Evolutionary conservation across 2,329 filamentous ascomycete genomes (phyloP).

Genomic region (Magnaporthiopsis poae): DNA sequence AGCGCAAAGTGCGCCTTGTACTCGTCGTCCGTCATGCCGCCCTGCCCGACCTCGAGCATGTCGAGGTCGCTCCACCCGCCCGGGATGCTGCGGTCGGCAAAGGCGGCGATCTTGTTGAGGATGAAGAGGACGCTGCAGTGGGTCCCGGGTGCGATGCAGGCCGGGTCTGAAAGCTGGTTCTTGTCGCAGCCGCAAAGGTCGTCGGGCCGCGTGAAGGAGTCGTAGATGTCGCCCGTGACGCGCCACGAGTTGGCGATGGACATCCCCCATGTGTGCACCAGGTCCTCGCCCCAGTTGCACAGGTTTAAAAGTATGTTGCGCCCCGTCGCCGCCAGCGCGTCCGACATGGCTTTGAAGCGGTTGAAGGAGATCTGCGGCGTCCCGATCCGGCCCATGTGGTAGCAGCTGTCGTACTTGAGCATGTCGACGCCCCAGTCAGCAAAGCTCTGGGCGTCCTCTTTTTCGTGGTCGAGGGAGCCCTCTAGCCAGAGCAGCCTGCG

Average conservation of each 20-base stretch:
- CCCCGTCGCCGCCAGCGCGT: conserved; percentile 24
- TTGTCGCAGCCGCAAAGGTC: conserved; percentile 18
- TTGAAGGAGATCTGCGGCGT: conserved; percentile 20
- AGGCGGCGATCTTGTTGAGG: conserved; percentile 18
- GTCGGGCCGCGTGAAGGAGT: conserved; percentile 24
- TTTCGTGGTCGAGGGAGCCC: conserved; percentile 41
- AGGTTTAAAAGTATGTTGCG: conserved; percentile 23
- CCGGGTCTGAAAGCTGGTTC: conserved; percentile 3
- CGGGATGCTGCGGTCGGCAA: conserved; percentile 10
- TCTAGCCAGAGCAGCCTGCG: conserved; percentile 10
- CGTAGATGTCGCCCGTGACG: conserved; percentile 25
- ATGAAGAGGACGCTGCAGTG: conserved; percentile 21
- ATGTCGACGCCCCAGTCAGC: conserved; percentile 44
- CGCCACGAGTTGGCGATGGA: conserved; percentile 24
- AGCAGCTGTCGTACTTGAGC: conserved; percentile 44
- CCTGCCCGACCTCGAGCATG: conserved; percentile 16
- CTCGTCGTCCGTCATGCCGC: conserved; percentile 15
- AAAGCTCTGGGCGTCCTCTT: conserved; percentile 41
- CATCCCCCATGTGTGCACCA: conserved; percentile 20
- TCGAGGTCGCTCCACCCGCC: conserved; percentile 16
- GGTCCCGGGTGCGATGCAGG: conserved; percentile 14
- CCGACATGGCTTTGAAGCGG: conserved; percentile 23
- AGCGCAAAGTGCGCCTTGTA: conserved; percentile 16
- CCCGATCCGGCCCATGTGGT: conserved; percentile 20
- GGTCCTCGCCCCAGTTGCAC: conserved; percentile 27